Percentiles rank a stretch among this genome's conserved stretches.
Evolutionary conservation across 2,329 filamentous ascomycete genomes (phyloP).

Genomic region (Daldinia sp.): DNA sequence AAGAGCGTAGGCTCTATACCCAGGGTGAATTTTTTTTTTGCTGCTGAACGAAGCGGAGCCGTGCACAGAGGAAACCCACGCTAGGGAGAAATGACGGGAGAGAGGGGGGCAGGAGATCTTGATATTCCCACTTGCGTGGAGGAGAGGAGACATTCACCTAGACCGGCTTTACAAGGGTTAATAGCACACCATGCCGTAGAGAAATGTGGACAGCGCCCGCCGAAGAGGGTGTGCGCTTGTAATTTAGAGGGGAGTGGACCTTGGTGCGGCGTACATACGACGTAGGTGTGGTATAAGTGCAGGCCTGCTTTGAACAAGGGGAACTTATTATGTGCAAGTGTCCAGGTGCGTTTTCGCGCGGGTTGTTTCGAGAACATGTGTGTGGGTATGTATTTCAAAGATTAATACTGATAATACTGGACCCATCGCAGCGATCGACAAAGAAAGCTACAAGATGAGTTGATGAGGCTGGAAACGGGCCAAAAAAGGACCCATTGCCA

Average conservation of each 20-base stretch:
- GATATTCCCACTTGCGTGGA: conserved; percentile 33
- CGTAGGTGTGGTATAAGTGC: conserved; percentile 17
- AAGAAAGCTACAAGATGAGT: conserved; percentile 13
- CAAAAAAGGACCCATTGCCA: conserved; percentile 4
- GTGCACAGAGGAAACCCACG: conserved; percentile 22
- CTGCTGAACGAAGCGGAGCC: conserved; percentile 29
- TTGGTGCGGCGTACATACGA: conserved; percentile 11
- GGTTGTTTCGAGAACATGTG: conserved; percentile 34
- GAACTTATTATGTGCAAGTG: conserved; percentile 12
- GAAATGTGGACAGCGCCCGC: conserved; percentile 23
- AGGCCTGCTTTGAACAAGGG: conserved; percentile 18
- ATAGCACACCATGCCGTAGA: conserved; percentile 32
- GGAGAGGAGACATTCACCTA: conserved; percentile 16
- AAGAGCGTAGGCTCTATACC: conserved; percentile 26
- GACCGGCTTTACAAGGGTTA: conserved; percentile 29
- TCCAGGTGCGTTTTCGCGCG: conserved; percentile 21
- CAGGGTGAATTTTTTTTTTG: neutral
- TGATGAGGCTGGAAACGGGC: neutral
- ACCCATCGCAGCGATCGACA: conserved; percentile 31
- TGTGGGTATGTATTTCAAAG: conserved; percentile 24
- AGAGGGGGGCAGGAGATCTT: conserved; percentile 32
- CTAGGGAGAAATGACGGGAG: conserved; percentile 26
- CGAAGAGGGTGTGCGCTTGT: conserved; percentile 34
- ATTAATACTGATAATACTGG: conserved; percentile 25
- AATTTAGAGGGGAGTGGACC: conserved; percentile 31